phyloP scores from a whole-genome alignment of 805 yeast genomes.

The Candida multigemmis region DNA sequence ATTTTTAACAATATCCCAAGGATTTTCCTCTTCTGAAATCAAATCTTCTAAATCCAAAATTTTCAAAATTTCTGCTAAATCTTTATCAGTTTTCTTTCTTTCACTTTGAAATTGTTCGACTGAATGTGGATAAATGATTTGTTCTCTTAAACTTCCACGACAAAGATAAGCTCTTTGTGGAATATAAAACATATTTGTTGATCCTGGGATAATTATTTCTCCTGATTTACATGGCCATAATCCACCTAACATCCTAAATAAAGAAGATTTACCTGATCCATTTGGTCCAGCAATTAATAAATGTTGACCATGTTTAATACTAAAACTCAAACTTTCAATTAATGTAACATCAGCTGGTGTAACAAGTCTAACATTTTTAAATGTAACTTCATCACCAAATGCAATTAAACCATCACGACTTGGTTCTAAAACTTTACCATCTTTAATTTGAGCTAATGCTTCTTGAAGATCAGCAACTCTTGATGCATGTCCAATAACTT shows the following conservation, averaged over 20 bases:
- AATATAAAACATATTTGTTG: constrained; percentile 68
- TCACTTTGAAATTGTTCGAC: constrained; percentile 40
- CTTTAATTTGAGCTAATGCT: constrained; percentile 42
- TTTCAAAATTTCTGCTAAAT: constrained; percentile 43
- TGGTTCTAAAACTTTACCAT: constrained; percentile 7
- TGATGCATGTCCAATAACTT: constrained; percentile 71
- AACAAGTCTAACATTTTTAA: constrained; percentile 67
- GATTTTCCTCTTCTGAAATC: constrained; percentile 27
- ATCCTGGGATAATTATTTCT: constrained; percentile 52
- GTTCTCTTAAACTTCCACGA: constrained; percentile 74
- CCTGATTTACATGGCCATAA: constrained; percentile 76
- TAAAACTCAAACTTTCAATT: constrained; percentile 57
- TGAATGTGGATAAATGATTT: constrained; percentile 80
- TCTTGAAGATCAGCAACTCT: constrained; percentile 66
- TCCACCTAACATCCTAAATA: constrained; percentile 86
- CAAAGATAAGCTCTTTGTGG: constrained; percentile 91
- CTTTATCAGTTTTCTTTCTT: constrained; percentile 33
- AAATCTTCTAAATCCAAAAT: constrained; percentile 54
- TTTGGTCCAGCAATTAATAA: constrained; percentile 89
- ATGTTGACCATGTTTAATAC: constrained; percentile 75
- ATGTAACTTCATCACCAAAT: constrained; percentile 51
- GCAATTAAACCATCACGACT: constrained; percentile 7
- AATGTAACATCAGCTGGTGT: constrained; percentile 80
- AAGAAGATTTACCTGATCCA: constrained; percentile 92
- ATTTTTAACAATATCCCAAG: constrained; percentile 60